Evolutionary conservation across 2,329 filamentous ascomycete genomes (phyloP), one percentile per base, ranked within the genome.

Genomic region (Cordyceps pruinosa): DNA sequence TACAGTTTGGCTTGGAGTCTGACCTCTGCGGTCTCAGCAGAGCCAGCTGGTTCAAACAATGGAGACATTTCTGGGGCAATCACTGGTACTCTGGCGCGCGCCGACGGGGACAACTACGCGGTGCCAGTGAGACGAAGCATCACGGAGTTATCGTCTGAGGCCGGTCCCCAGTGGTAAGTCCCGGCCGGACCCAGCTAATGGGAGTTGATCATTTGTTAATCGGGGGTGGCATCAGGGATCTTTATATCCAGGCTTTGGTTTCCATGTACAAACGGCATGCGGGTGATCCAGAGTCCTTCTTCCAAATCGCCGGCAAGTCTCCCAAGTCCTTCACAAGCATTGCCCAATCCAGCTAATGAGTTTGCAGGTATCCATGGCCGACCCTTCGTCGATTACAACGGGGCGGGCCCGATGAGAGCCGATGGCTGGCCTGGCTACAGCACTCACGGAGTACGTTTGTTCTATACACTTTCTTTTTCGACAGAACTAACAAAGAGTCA

Each of bases 101-200:
- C 23, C 3, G 35, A 21, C 5, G 28, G 5, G 15, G 21, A 34
- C 25, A 17, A 34, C n/a, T n/a, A n/a, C 42, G 25, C 72, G 50
- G 69, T 73, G 23, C 80, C 80, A 13, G 55, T 69, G 46, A 73
- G 80, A 55, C 67, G 69, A 57, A 76, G 79, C 58, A 77, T 83
- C 61, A 77, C 79, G 60, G 69, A 72, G 10, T 64, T 83, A 12
- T 71, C 75, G 47, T 60, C 67, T 23, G 65, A 70, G 48, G 71
- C 69, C 34, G 76, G 76, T 4, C 70, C 75, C 5, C 67, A 74
- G 61, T 79, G 77, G 77, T 42, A 21, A 30, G 53, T 48, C 6
- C 12, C 6, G 26, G 5, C 12, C 21, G 56, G 25, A 12, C 25
- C 37, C 12, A 7, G 15, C 4, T 17, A 19, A 12, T 12, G 42